Percentiles rank a stretch among this genome's conserved stretches.
Evolutionary conservation across 352 stramenopile species (phyloP).

Genomic region (Globisporangium spiculum): DNA sequence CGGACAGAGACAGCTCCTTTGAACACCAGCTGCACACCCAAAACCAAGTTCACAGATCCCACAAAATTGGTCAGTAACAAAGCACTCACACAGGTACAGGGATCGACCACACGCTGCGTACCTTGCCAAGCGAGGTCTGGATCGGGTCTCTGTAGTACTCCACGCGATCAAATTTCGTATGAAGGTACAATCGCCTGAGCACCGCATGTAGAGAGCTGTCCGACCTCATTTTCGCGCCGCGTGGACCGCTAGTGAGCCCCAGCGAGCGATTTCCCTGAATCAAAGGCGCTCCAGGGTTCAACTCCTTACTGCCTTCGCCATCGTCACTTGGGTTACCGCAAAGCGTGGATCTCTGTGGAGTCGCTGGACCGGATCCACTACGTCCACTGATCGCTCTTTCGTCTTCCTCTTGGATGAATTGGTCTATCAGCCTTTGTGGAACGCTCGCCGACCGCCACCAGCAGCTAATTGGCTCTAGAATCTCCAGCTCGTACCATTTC

Average conservation of each 20-base stretch:
- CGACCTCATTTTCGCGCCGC: not conserved
- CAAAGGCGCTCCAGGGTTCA: not conserved
- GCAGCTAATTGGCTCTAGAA: slow-evolving; percentile 14
- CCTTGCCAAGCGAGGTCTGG: slow-evolving; percentile 44
- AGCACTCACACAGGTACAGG: too few relatives aligned
- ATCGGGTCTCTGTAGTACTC: slow-evolving; percentile 17
- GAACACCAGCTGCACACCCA: slow-evolving; percentile 33
- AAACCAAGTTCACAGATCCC: not conserved
- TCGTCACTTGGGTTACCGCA: not conserved
- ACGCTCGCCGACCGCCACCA: slow-evolving; percentile 8
- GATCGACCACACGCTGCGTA: slow-evolving; percentile 1
- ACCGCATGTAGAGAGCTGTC: not conserved
- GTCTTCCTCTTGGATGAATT: slow-evolving; percentile 1
- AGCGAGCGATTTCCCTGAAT: not conserved
- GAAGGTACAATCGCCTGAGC: slow-evolving; percentile 1
- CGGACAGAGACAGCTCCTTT: slow-evolving; percentile 21
- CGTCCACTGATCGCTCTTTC: not conserved
- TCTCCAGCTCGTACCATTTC: slow-evolving; percentile 20
- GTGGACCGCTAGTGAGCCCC: not conserved
- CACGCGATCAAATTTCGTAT: not conserved
- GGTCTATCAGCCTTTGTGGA: not conserved
- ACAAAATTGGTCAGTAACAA: not conserved
- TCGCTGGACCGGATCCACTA: not conserved
- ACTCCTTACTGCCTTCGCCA: too few relatives aligned
- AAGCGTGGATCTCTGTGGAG: not conserved